Evolutionary conservation across 106 monocot genomes (phyloP).

Genomic region (Amphibolis antarctica): DNA sequence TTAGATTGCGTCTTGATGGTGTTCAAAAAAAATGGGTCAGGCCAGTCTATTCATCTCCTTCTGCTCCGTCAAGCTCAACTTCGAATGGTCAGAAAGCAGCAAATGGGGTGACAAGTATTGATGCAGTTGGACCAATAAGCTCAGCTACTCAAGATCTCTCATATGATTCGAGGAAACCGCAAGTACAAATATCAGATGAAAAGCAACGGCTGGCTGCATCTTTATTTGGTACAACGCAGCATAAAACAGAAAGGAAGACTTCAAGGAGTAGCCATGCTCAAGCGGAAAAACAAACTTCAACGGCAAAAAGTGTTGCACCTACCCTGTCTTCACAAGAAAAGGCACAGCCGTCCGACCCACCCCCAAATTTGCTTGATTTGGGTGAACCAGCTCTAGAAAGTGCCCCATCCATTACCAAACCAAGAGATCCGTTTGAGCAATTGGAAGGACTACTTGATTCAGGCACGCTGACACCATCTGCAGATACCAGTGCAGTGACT

Average conservation of each 20-base stretch:
- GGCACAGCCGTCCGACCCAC: constrained; percentile 27
- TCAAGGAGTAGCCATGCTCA: too few species aligned
- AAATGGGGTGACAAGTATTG: constrained; percentile 40
- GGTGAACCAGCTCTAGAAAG: constrained; percentile 32
- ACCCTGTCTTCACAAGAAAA: constrained; percentile 28
- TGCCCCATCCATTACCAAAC: constrained; percentile 12
- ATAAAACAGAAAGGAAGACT: constrained; percentile 47
- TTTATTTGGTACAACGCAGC: constrained; percentile 57
- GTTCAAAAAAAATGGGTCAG: constrained; percentile 93
- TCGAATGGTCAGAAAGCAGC: constrained; percentile 23
- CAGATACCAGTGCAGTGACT: constrained; percentile 7
- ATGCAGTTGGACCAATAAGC: constrained; percentile 11
- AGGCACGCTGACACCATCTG: constrained; percentile 10
- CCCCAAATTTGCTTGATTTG: constrained; percentile 84
- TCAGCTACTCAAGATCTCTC: constrained; percentile 28
- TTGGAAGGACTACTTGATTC: constrained; percentile 77
- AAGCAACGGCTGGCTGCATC: constrained; percentile 93
- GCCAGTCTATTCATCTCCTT: constrained; percentile 59
- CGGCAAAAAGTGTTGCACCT: constrained; percentile 6
- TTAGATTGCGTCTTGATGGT: constrained; percentile 70
- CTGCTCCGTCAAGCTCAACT: constrained; percentile 32
- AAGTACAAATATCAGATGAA: constrained; percentile 65
- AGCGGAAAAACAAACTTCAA: constrained; percentile 18
- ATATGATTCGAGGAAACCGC: constrained; percentile 38
- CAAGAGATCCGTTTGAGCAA: constrained; percentile 66